phyloP scores from a whole-genome alignment of 768 basidiomycete genomes.

The Jaapia argillacea region DNA sequence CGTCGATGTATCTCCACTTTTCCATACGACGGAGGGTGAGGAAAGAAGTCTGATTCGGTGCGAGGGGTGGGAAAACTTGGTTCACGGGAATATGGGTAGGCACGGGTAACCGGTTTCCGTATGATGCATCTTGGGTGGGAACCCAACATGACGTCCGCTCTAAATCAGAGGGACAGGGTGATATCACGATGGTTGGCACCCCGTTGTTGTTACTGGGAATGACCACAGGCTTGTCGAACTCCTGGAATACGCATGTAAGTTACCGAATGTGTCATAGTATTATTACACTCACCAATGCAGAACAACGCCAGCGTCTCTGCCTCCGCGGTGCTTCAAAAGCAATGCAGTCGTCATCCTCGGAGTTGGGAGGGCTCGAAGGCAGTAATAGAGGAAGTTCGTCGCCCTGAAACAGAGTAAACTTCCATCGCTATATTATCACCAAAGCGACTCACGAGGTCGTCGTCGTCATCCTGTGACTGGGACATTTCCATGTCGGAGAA shows the following conservation, averaged over 20 bases:
- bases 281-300: too few species aligned
- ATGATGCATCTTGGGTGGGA: constrained; percentile 45
- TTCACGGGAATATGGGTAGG: constrained; percentile 39
- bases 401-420: too few species aligned
- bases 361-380: too few species aligned
- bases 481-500: not conserved
- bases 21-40: constrained; percentile 12
- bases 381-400: too few species aligned
- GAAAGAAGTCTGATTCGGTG: constrained; percentile 13
- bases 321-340: too few species aligned
- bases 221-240: not conserved
- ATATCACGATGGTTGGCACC: constrained; percentile 30
- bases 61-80: constrained; percentile 35
- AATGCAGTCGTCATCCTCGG: too few species aligned
- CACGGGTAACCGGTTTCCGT: constrained; percentile 39
- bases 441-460: too few species aligned
- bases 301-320: too few species aligned
- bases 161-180: constrained; percentile 30
- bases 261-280: too few species aligned
- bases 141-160: constrained; percentile 28
- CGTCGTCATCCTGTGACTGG: too few species aligned
- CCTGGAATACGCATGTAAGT: too few species aligned
- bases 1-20: constrained; percentile 38
- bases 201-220: not conserved
- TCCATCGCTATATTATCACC: too few species aligned